phyloP scores from a whole-genome alignment of 169 alveolate genomes.

The Toxoplasma gondii region DNA sequence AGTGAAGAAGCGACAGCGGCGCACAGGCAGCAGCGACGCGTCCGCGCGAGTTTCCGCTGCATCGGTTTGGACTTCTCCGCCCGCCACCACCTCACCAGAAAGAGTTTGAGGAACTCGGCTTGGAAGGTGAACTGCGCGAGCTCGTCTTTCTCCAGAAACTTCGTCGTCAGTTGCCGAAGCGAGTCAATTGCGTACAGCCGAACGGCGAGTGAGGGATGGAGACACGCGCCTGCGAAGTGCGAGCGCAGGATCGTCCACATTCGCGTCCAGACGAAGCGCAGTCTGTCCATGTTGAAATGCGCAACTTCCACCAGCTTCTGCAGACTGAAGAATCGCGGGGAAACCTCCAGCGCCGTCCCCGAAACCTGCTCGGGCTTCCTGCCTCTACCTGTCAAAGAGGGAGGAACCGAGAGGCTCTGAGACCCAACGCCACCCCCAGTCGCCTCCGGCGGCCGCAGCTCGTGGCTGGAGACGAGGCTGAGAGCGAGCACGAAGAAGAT shows the following conservation, averaged over 20 bases:
- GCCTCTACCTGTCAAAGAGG: background rate
- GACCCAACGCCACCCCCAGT: background rate
- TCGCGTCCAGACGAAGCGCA: conserved; percentile 82
- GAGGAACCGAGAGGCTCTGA: background rate
- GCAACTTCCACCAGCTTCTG: conserved; percentile 90
- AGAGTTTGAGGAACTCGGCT: conserved; percentile 7
- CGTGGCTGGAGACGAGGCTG: conserved; percentile 23
- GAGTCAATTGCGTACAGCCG: conserved; percentile 87
- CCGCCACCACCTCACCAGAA: background rate
- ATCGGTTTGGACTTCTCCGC: no score
- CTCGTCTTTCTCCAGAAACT: conserved; percentile 86
- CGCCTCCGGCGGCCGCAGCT: background rate
- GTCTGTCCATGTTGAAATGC: conserved; percentile 86
- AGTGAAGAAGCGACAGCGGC: no score
- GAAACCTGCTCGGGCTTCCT: background rate
- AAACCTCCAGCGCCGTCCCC: background rate
- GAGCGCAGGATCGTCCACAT: conserved; percentile 85
- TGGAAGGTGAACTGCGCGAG: conserved; percentile 32
- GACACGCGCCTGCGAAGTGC: conserved; percentile 74
- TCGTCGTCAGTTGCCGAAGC: conserved; percentile 84
- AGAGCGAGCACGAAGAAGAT: background rate
- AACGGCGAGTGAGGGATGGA: conserved; percentile 69
- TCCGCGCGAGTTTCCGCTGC: no score
- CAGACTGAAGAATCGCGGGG: conserved; percentile 84
- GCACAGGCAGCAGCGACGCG: no score